A percentile compares a stretch with the other conserved stretches of the same genome.
Evolutionary conservation across 163 green algal genomes (phyloP).

Genomic region (Scenedesmus sp.): DNA sequence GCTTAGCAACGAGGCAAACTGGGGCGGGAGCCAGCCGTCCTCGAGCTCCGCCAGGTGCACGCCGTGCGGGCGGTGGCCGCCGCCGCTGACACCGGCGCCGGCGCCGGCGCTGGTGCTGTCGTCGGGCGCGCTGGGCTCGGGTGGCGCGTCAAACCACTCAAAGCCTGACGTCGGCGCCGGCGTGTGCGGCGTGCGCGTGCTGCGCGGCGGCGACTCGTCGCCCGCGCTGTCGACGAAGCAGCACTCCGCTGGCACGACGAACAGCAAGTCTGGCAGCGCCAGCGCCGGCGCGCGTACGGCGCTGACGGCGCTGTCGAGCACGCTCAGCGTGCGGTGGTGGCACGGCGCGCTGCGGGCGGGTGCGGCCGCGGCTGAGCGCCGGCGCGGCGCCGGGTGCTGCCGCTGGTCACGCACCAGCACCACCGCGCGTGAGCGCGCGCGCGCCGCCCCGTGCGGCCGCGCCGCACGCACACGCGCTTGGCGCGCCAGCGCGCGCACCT

Average conservation of each 20-base stretch:
- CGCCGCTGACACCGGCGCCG: background rate
- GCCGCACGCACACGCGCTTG: no score
- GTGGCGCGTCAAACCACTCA: no score
- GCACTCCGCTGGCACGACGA: constrained; percentile 32
- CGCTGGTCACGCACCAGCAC: no score
- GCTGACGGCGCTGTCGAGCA: background rate
- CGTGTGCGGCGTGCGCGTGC: constrained; percentile 29
- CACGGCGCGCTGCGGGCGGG: background rate
- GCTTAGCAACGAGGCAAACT: constrained; percentile 18
- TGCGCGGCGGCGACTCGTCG: constrained; percentile 1
- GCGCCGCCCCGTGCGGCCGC: no score
- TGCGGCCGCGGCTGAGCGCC: no score
- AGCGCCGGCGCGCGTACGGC: background rate
- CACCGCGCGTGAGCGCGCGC: no score
- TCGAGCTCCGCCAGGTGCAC: background rate
- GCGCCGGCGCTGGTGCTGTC: background rate
- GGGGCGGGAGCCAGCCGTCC: background rate
- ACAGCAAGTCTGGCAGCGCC: constrained; percentile 23
- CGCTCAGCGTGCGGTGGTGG: constrained; percentile 21
- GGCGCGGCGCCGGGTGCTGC: no score
- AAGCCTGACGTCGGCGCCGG: constrained; percentile 1
- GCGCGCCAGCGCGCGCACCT: no score
- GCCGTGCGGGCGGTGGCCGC: background rate
- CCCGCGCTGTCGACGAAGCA: constrained; percentile 18
- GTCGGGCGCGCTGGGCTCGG: background rate